Conservation (phyloP, 2,329 filamentous ascomycete genomes). For the Colletotrichum phormii region DNA sequence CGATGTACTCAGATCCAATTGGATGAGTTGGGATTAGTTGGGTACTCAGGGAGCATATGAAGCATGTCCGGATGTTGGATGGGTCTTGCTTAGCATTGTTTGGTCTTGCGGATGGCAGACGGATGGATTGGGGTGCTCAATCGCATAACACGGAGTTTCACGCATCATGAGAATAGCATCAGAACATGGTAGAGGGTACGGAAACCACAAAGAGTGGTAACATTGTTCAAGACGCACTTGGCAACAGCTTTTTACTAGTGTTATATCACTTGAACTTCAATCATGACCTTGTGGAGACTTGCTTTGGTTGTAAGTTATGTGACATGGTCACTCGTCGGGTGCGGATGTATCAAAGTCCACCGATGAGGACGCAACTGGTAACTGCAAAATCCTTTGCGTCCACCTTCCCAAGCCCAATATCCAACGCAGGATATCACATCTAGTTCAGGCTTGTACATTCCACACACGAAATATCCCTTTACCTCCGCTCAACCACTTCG, state of each 20-base stretch:
- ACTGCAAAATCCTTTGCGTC: background rate
- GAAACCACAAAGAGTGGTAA: background rate
- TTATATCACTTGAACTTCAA: background rate
- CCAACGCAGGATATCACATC: background rate
- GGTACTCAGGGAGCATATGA: too few species aligned
- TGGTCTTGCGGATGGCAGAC: background rate
- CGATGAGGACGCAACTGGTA: background rate
- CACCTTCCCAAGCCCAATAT: background rate
- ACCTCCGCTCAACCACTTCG: background rate
- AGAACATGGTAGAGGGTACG: background rate
- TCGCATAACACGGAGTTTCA: background rate
- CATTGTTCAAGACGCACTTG: background rate
- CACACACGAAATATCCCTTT: too few species aligned
- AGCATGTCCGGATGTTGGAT: background rate
- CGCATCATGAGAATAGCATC: background rate
- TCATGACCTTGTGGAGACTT: background rate
- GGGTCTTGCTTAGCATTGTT: too few species aligned
- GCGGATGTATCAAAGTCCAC: background rate
- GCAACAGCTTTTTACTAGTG: background rate
- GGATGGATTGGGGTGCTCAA: background rate
- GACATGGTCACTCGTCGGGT: background rate
- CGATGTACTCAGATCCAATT: constrained; percentile 31
- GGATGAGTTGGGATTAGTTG: constrained; percentile 37
- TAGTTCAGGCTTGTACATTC: background rate
- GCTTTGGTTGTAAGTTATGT: background rate